phyloP scores from a whole-genome alignment of 2,329 filamentous ascomycete genomes.

The Botrytis medusae region DNA sequence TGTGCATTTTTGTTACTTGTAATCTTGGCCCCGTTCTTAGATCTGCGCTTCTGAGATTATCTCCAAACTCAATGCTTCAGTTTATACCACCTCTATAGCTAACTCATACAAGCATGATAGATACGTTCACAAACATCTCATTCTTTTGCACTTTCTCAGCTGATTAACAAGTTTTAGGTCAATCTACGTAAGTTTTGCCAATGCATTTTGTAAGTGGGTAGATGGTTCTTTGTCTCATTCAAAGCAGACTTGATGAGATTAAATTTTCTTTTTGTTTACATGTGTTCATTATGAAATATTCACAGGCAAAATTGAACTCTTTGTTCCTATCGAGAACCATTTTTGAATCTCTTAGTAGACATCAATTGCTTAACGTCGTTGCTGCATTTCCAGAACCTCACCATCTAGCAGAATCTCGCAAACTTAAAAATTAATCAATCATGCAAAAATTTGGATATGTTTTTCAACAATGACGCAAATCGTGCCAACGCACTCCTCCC shows the following conservation, averaged over 20 bases:
- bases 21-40: too few relatives aligned
- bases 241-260: neutral
- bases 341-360: neutral
- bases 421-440: neutral
- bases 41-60: neutral
- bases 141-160: neutral
- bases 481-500: neutral
- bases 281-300: neutral
- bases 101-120: neutral
- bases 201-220: neutral
- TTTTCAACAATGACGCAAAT: neutral
- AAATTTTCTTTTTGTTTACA: neutral
- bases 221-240: neutral
- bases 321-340: neutral
- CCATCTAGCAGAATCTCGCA: rapidly evolving
- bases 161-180: neutral
- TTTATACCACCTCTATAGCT: neutral
- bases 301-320: neutral
- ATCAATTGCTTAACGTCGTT: neutral
- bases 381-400: neutral
- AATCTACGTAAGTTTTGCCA: neutral
- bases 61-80: neutral
- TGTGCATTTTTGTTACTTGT: neutral
- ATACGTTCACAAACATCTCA: neutral
- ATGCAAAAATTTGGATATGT: neutral